Percentiles rank a stretch among this genome's conserved stretches.
phyloP scores from a whole-genome alignment of 83 land plant species.

The Picea abies region DNA sequence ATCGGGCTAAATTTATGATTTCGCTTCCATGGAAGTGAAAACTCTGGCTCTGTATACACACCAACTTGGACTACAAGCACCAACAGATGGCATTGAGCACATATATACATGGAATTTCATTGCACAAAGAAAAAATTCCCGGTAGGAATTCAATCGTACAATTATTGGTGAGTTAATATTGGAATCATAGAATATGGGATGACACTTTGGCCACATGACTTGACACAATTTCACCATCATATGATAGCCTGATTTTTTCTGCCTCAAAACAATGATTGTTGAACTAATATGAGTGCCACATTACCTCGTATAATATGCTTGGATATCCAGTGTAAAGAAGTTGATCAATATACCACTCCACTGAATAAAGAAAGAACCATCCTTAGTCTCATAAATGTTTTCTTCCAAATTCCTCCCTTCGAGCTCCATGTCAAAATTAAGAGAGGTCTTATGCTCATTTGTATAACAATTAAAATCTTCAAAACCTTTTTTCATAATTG shows the following conservation, averaged over 20 bases:
- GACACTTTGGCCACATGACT: constrained; percentile 87
- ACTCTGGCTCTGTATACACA: no score
- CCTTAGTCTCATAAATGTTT: constrained; percentile 53
- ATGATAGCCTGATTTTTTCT: constrained; percentile 42
- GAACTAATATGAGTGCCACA: constrained; percentile 23
- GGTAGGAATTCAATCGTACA: constrained; percentile 82
- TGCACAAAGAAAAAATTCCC: constrained; percentile 86
- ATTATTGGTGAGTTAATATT: constrained; percentile 80
- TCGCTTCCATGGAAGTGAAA: no score
- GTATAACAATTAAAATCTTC: constrained; percentile 78
- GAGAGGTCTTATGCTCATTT: constrained; percentile 59
- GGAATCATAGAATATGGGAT: constrained; percentile 81
- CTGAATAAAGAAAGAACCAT: constrained; percentile 81
- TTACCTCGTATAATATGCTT: constrained; percentile 96
- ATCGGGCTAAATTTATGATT: no score
- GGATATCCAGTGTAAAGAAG: constrained; percentile 78
- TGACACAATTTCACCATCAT: constrained; percentile 8
- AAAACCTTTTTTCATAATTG: constrained; percentile 71
- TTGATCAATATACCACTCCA: constrained; percentile 98
- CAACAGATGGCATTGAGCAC: constrained; percentile 9
- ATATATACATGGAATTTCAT: constrained; percentile 94
- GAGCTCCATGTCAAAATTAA: no score
- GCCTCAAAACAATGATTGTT: constrained; percentile 61
- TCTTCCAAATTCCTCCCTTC: constrained; percentile 8
- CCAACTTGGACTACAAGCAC: no score